phyloP scores from a whole-genome alignment of 768 basidiomycete species.

The Russula brevipes region DNA sequence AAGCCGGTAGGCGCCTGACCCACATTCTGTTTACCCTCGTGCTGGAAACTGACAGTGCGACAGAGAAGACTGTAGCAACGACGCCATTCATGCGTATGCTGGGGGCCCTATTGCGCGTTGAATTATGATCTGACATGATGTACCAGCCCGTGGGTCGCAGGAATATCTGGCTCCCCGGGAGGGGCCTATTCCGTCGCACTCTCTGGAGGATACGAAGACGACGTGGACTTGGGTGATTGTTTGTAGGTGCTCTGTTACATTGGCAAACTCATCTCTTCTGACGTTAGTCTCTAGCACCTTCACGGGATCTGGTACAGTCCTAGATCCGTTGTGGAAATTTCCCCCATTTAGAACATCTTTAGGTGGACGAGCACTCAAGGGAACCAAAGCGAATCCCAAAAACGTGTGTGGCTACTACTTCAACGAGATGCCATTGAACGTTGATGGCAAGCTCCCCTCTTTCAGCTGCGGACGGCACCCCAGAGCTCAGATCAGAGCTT shows the following conservation, averaged over 20 bases:
- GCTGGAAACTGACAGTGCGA: not conserved
- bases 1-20: conserved; percentile 41
- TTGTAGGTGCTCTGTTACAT: conserved; percentile 52
- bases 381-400: conserved; percentile 76
- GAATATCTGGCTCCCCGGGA: conserved; percentile 60
- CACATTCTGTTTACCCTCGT: not conserved
- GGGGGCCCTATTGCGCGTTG: not conserved
- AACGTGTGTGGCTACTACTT: conserved; percentile 48
- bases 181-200: conserved; percentile 85
- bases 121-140: not conserved
- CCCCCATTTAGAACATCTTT: not conserved
- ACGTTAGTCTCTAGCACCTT: conserved; percentile 51
- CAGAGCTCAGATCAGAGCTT: conserved; percentile 84
- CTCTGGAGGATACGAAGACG: conserved; percentile 86
- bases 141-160: conserved; percentile 73
- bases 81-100: conserved; percentile 82
- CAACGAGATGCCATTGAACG: not conserved
- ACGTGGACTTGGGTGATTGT: conserved; percentile 73
- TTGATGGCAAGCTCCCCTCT: not conserved
- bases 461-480: conserved; percentile 81
- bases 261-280: not conserved
- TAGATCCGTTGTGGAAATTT: not conserved
- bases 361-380: conserved; percentile 85
- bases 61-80: conserved; percentile 61
- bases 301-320: conserved; percentile 60